A percentile compares a stretch with the other conserved stretches of the same genome.
Evolutionary conservation across 768 basidiomycete genomes (phyloP).

Genomic region (Termitomyces sp.): DNA sequence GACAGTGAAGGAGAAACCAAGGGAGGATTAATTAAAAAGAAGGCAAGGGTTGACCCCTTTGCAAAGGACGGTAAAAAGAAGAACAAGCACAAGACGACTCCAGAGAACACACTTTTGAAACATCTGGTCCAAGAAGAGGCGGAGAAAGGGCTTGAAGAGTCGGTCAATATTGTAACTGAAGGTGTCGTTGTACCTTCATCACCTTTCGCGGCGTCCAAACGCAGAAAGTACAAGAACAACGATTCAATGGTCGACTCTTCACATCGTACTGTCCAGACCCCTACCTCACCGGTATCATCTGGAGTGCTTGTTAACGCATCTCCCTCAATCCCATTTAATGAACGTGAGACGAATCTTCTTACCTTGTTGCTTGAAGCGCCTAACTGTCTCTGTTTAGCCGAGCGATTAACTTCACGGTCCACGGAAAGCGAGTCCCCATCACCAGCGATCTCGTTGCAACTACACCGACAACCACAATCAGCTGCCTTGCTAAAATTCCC

Average conservation of each 20-base stretch:
- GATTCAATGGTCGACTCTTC: not conserved
- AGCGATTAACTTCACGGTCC: not conserved
- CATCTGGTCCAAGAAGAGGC: not conserved
- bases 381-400: not conserved
- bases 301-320: not conserved
- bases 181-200: not conserved
- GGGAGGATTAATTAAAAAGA: slow-evolving; percentile 54
- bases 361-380: not conserved
- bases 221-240: slow-evolving; percentile 4
- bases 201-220: slow-evolving; percentile 1
- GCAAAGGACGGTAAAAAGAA: slow-evolving; percentile 36
- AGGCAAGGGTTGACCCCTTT: slow-evolving; percentile 55
- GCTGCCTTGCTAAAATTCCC: slow-evolving; percentile 28
- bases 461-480: slow-evolving; percentile 13
- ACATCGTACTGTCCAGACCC: not conserved
- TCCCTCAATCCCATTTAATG: not conserved
- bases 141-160: slow-evolving; percentile 2
- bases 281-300: not conserved
- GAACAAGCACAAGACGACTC: slow-evolving; percentile 18
- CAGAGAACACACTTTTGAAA: not conserved
- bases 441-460: slow-evolving; percentile 4
- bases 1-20: slow-evolving; percentile 57
- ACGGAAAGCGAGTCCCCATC: slow-evolving; percentile 12
- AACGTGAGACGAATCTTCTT: not conserved
- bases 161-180: not conserved